Base-by-base conservation (phyloP, 116 monocot genomes). In the Papilionanthe hybrid region DNA sequence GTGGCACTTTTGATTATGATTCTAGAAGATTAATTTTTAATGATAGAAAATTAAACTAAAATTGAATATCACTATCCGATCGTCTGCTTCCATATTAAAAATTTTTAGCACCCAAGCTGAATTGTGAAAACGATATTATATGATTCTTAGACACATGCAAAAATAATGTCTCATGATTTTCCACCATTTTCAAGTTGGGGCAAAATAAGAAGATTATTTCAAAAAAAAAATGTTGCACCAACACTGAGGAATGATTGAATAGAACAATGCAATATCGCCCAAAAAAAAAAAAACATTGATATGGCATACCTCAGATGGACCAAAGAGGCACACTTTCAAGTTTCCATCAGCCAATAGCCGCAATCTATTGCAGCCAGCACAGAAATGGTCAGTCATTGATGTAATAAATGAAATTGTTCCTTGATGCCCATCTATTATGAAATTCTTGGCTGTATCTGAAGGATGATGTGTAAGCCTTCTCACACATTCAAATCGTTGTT, bases 251-350 rank as follows among this genome's bases (percentile, higher is more conserved):
- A 75, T 47, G 11, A 76, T 43, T 2, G 23, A 41, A 73, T 19
- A 8, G n/a, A 44, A 43, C 44, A 43, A 44, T 17, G 4, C 73
- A 73, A 20, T n/a, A n/a, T 22, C 29, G 9, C 30, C 37, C 18
- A 44, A 73, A 73, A n/a, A 19, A 73, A 43, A 6, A 22, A 73
- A 28, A 43, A 9, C 30, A 69, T 37, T 17, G 44, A 4, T 29
- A 9, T 44, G 55, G 42, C 44, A 86, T 93, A 98, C 98, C 98
- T 98, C 98, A 45, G 98, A 90, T 74, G 94, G 91, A 81, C 98
- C 98, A 90, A 98, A 98, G 27, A 98, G 85, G 68, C 98, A 94
- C 5, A 98, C 98, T 94, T 98, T 98, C 30, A 98, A 98, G 79
- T 98, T 98, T 25, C 98, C 98, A 87, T 98, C 94, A 73, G 98